Percentiles rank a stretch among this genome's conserved stretches.
phyloP scores from a whole-genome alignment of 352 stramenopile species.

The Phytophthora pinifolia region DNA sequence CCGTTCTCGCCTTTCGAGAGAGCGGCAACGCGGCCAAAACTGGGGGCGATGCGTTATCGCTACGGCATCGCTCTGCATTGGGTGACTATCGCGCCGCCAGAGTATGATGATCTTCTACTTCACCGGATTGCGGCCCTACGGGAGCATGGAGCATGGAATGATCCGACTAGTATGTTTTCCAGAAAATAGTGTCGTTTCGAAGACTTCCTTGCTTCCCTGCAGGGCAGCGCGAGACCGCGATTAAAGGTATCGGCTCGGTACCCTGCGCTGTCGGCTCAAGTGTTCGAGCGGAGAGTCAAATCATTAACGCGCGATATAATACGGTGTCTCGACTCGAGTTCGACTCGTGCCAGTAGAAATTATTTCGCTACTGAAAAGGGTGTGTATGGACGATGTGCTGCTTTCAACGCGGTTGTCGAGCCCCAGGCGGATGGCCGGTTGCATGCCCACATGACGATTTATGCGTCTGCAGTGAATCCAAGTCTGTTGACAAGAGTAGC shows the following conservation, averaged over 20 bases:
- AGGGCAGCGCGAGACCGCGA: no score
- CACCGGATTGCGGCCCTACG: conserved; percentile 11
- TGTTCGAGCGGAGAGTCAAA: conserved; percentile 9
- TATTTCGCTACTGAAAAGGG: conserved; percentile 5
- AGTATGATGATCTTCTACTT: conserved; percentile 24
- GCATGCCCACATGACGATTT: conserved; percentile 13
- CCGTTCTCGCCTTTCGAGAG: conserved; percentile 34
- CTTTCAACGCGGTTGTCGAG: conserved; percentile 19
- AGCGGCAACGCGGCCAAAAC: conserved; percentile 14
- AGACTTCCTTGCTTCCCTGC: no score
- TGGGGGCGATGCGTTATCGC: conserved; percentile 18
- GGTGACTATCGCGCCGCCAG: conserved; percentile 22
- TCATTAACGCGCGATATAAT: conserved; percentile 2
- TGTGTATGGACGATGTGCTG: conserved; percentile 12
- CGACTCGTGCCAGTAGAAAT: conserved; percentile 3
- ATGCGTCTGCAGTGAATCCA: conserved; percentile 11
- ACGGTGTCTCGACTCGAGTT: neutral
- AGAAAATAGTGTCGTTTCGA: neutral
- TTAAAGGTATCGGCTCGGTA: conserved; percentile 10
- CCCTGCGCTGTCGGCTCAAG: conserved; percentile 8
- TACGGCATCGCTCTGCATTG: conserved; percentile 26
- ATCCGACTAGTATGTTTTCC: neutral
- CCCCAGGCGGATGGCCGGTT: conserved; percentile 19
- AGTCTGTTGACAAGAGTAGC: conserved; percentile 11
- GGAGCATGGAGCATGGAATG: neutral